phyloP scores from a whole-genome alignment of 306 rosid genomes.

The Acacia crassicarpa region DNA sequence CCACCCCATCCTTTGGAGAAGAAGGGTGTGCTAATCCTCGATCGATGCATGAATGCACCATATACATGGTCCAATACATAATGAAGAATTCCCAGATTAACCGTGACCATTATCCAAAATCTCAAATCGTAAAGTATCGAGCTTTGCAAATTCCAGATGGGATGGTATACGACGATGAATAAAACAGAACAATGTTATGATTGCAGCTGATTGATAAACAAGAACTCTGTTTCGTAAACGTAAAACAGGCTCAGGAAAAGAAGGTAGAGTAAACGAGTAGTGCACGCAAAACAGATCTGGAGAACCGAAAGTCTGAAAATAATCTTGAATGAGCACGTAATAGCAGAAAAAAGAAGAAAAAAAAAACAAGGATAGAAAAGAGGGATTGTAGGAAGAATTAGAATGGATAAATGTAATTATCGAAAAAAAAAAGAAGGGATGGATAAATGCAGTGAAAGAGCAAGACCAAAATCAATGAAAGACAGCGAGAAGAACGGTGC shows the following conservation, averaged over 20 bases:
- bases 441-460: neutral
- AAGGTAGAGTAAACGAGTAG: neutral
- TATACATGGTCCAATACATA: conserved; percentile 88
- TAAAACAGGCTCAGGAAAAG: neutral
- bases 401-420: neutral
- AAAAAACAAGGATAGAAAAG: neutral
- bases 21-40: conserved; percentile 77
- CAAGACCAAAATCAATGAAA: neutral
- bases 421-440: too few species aligned
- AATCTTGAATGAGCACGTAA: neutral
- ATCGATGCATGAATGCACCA: conserved; percentile 91
- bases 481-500: neutral
- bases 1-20: conserved; percentile 98
- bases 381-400: neutral
- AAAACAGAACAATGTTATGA: neutral
- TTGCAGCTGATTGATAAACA: neutral
- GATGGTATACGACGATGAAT: neutral
- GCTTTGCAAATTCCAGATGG: neutral
- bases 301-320: neutral
- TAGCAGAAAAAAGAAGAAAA: neutral
- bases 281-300: conserved; percentile 24
- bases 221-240: neutral
- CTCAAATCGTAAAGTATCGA: neutral
- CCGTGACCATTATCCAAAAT: conserved; percentile 55
- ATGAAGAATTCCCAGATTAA: conserved; percentile 85